Percentiles rank a stretch among this genome's conserved stretches.
These are phyloP conservation scores for Podospora tetraspora DNA, from an alignment of 495 filamentous ascomycete genomes.

Conservation along the genomic window DNA sequence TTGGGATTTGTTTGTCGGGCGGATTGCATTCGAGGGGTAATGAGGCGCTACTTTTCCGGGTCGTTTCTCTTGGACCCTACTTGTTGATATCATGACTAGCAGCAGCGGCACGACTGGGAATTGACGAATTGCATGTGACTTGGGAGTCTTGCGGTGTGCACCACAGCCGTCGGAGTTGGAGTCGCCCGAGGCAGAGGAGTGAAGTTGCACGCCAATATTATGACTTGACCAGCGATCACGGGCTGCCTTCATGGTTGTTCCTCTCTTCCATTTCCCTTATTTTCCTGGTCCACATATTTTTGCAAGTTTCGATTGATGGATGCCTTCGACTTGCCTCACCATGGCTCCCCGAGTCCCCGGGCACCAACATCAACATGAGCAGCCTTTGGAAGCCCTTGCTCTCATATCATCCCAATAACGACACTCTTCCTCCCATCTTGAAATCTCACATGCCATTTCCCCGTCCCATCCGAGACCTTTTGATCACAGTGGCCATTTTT, in stretches of 20 bases:
- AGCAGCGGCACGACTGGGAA: background rate
- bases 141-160: background rate
- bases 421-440: background rate
- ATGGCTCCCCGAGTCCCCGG: no score
- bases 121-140: background rate
- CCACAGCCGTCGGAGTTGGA: background rate
- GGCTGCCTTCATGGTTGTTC: background rate
- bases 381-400: no score
- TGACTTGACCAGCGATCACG: background rate
- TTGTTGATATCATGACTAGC: background rate
- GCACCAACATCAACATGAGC: no score
- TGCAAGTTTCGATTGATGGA: background rate
- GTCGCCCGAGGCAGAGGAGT: background rate
- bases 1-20: background rate
- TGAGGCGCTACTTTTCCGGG: background rate
- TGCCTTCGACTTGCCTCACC: no score
- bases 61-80: background rate
- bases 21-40: background rate
- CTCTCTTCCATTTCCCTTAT: no score
- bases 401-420: background rate
- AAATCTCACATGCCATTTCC: background rate
- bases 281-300: background rate
- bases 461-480: background rate
- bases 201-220: background rate
- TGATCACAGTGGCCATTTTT: background rate